Base-by-base conservation (phyloP, 164 flowering plant species). In the Vitis riparia region DNA sequence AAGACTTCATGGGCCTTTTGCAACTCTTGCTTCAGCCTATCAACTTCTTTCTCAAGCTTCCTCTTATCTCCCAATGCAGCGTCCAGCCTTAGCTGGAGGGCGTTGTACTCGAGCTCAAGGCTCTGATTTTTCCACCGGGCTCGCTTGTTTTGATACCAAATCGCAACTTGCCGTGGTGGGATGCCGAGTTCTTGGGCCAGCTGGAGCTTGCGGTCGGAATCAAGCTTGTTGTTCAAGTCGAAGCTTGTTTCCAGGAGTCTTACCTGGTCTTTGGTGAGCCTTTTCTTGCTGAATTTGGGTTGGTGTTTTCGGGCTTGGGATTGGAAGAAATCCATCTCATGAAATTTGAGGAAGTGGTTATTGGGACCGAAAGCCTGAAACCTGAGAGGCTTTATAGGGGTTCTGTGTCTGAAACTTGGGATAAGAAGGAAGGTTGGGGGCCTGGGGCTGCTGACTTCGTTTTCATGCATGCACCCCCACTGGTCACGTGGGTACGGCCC, bases 61-160 rank as follows among this genome's bases (percentile, higher is more conserved):
- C 67, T 68, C 53, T 80, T 81, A 12, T 83, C 84, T 6, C 77
- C 80, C 55, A 76, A 8, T 0, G 77, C 80, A 16, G 23, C n/a
- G 47, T 76, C 79, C 29, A 79, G 78, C 70, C 59, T 57, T 29
- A 32, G 15, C 51, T 71, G 75, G 11, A 78, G 55, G 3, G 66
- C 59, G 9, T 30, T 55, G 73, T 79, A 69, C 62, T 84, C 86
- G 1, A 70, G 73, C 75, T 84, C 89, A 0, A 86, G 71, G 75
- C 69, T 77, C 76, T 81, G 81, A 1, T 73, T 77, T 80, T 73
- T 82, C 78, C 81, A 81, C 60, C 89, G 61, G 14, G 87, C 89
- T 9, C 89, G 65, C 77, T 77, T 80, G 79, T 82, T 86, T 65
- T 84, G 89, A 65, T 75, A 86, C 89, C 89, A 86, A 10, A 82